Conservation (phyloP, 1,284 basidiomycete species). For the Thecaphora thlaspeos region DNA sequence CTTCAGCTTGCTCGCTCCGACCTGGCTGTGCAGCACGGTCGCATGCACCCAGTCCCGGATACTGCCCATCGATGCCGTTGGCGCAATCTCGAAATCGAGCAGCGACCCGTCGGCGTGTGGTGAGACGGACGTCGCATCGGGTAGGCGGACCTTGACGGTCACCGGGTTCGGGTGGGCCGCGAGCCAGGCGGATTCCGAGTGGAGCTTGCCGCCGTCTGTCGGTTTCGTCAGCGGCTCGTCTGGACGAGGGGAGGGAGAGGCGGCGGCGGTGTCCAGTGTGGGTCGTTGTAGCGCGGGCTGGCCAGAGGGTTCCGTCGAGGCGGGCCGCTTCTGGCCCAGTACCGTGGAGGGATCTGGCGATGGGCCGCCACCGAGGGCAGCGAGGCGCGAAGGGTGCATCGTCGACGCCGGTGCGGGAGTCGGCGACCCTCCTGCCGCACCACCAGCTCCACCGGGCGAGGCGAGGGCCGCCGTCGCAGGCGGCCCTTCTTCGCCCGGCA, state of each 20-base stretch:
- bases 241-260: neutral
- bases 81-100: conserved; percentile 37
- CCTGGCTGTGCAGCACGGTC: conserved; percentile 28
- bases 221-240: conserved; percentile 11
- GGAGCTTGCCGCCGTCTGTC: conserved; percentile 29
- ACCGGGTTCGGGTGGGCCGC: conserved; percentile 36
- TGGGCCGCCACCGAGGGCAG: neutral
- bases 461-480: too few relatives aligned
- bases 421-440: neutral
- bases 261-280: neutral
- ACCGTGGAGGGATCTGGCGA: neutral
- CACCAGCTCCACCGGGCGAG: too few relatives aligned
- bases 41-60: conserved; percentile 50
- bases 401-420: too few relatives aligned
- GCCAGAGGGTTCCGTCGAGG: neutral
- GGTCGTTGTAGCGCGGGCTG: neutral
- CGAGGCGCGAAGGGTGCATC: neutral
- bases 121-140: conserved; percentile 17
- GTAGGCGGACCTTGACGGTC: conserved; percentile 30
- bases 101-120: conserved; percentile 39
- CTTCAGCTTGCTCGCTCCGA: conserved; percentile 51
- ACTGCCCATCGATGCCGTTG: conserved; percentile 14
- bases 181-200: conserved; percentile 46
- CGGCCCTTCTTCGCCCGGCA: neutral
- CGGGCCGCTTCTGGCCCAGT: neutral